These are phyloP conservation scores for Pseudonectria foliicola DNA, from an alignment of 2,329 filamentous ascomycete genomes.

Conservation along the genomic window DNA sequence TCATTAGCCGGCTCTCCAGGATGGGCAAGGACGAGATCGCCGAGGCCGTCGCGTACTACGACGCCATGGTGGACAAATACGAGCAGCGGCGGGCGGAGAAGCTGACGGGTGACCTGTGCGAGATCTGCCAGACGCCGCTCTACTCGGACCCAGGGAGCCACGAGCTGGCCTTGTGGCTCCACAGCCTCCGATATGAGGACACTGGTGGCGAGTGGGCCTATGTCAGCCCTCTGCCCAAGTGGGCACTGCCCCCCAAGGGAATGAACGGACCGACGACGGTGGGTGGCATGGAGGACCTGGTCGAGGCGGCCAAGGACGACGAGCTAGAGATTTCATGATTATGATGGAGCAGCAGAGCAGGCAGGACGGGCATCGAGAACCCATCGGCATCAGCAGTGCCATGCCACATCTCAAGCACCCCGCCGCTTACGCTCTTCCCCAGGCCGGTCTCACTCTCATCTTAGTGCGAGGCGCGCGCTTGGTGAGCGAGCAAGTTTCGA, in stretches of 20 bases:
- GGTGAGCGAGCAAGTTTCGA: too few species aligned
- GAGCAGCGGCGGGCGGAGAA: constrained; percentile 87
- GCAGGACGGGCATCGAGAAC: too few species aligned
- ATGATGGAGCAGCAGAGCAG: neutral
- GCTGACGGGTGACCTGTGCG: constrained; percentile 78
- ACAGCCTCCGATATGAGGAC: constrained; percentile 86
- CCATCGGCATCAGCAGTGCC: too few species aligned
- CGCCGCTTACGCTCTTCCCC: too few species aligned
- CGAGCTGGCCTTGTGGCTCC: constrained; percentile 88
- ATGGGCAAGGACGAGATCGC: constrained; percentile 96
- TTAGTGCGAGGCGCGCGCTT: too few species aligned
- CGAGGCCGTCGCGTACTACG: constrained; percentile 85
- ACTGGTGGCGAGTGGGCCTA: constrained; percentile 80
- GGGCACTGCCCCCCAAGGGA: constrained; percentile 76
- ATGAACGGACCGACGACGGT: constrained; percentile 64
- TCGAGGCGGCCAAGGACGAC: constrained; percentile 45
- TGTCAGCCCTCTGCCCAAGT: constrained; percentile 72
- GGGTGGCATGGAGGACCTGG: constrained; percentile 51
- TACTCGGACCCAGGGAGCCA: constrained; percentile 90
- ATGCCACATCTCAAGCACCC: too few species aligned
- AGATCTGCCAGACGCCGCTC: constrained; percentile 75
- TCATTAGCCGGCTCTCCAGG: constrained; percentile 73
- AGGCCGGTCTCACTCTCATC: too few species aligned
- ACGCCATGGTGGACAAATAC: constrained; percentile 87
- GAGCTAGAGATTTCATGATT: constrained; percentile 32